A percentile compares a stretch with the other conserved stretches of the same genome.
phyloP scores from a whole-genome alignment of 1,284 basidiomycete species.

The Fomes fomentarius region DNA sequence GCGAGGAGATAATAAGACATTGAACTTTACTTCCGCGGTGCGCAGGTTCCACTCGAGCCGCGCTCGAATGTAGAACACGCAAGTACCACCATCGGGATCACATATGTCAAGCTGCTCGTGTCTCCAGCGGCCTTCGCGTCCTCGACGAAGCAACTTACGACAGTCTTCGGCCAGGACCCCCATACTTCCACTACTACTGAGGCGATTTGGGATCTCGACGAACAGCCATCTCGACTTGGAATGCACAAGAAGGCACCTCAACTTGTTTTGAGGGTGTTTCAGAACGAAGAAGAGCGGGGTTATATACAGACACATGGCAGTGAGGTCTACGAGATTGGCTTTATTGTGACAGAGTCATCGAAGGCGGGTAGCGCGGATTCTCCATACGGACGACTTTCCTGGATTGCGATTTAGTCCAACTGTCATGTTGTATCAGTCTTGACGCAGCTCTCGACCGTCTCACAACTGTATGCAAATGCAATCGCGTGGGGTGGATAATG shows the following conservation, averaged over 20 bases:
- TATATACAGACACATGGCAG: slow-evolving; percentile 39
- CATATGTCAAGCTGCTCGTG: slow-evolving; percentile 47
- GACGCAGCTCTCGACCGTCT: no score
- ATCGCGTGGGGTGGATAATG: no score
- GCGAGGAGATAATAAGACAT: no score
- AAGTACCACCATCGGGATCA: slow-evolving; percentile 49
- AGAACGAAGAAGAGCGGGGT: slow-evolving; percentile 37
- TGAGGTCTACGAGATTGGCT: slow-evolving; percentile 54
- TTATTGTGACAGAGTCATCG: slow-evolving; percentile 39
- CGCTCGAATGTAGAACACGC: slow-evolving; percentile 49
- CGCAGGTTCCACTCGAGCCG: slow-evolving; percentile 52
- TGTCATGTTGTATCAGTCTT: not conserved
- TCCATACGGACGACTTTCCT: slow-evolving; percentile 50
- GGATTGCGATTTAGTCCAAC: slow-evolving; percentile 23
- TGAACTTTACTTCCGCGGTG: no score
- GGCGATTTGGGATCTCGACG: slow-evolving; percentile 33
- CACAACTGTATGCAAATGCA: no score
- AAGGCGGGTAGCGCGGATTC: slow-evolving; percentile 37
- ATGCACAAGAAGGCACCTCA: slow-evolving; percentile 20
- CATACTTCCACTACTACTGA: slow-evolving; percentile 17
- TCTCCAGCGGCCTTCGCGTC: slow-evolving; percentile 29
- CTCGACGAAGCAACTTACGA: slow-evolving; percentile 42
- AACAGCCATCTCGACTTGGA: slow-evolving; percentile 5
- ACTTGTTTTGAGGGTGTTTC: slow-evolving; percentile 43
- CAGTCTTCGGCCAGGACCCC: slow-evolving; percentile 50